Base-by-base conservation (phyloP, 2,329 filamentous ascomycete species). In the Curvularia sp. region DNA sequence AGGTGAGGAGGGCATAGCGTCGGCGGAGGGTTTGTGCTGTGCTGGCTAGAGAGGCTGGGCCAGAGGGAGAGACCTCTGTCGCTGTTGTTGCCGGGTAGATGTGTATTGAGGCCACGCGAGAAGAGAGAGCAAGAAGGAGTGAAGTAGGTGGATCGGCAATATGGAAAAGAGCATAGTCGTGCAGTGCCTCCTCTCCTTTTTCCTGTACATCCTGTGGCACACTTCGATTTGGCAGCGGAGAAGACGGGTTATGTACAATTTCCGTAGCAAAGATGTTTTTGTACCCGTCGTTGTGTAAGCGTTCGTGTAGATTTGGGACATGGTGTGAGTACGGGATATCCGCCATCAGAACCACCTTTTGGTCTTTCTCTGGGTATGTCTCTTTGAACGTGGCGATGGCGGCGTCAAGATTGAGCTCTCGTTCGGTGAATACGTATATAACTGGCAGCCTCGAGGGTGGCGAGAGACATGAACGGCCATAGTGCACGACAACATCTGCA, bases 401-500 rank as follows among this genome's bases (percentile, higher is more conserved):
- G 0, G 81, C 77, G 1, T 86, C 84, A 42, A 88, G 77, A 59
- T 92, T 83, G 15, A 99, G 82, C 1, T 83, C 77, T 63, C 89
- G 89, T 49, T 84, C 85, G 0, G 95, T 99, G 73, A 95, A 98
- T 58, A 97, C 88, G 74, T 97, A 93, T 49, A 97, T 87, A 22
- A 97, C 93, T 0, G 94, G 93, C 52, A 98, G 79, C 55, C 93
- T 84, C 10, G 91, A 90, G 0, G 94, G 96, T 0, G 94, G 94
- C 7, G 93, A 97, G 24, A 99, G 83, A 73, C 95, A 99, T 0
- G 94, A 90, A 52, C 95, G 85, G 3, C 95, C 95, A 69, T 98
- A 99, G 75, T 99, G 95, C 13, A 99, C 89, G 1, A 98, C 91
- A 0, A 93, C 91, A 61, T 98, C 90, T 6, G 95, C 93, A 69